Evolutionary conservation across 495 filamentous ascomycete genomes (phyloP).

Genomic region (Massariosphaeria phaeospora): DNA sequence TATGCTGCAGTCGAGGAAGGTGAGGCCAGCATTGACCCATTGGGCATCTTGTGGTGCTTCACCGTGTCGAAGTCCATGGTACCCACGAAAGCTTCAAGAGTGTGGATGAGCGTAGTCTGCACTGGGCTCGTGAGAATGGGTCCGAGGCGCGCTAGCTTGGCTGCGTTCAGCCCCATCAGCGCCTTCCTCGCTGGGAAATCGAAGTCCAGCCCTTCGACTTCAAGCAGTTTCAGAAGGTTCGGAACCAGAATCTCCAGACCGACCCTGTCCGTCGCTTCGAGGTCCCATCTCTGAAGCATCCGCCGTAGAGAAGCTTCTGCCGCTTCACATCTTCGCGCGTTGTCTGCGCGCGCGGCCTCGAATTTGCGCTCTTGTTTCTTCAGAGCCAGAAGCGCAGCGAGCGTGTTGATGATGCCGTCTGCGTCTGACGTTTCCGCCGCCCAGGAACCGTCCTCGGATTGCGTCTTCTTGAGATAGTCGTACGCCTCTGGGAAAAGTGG

Average conservation of each 20-base stretch:
- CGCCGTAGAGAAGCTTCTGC: slow-evolving; percentile 14
- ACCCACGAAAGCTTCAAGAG: slow-evolving; percentile 48
- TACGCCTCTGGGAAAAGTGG: slow-evolving; percentile 24
- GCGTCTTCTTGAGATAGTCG: slow-evolving; percentile 21
- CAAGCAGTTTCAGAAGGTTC: slow-evolving; percentile 18
- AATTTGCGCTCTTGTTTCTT: slow-evolving; percentile 7
- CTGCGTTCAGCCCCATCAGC: slow-evolving; percentile 23
- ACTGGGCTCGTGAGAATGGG: slow-evolving; percentile 35
- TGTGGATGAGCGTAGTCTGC: slow-evolving; percentile 42
- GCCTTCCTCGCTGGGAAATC: slow-evolving; percentile 22
- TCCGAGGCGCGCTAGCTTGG: slow-evolving; percentile 17
- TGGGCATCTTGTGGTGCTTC: slow-evolving; percentile 42
- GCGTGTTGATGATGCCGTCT: slow-evolving; percentile 28
- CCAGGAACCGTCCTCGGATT: slow-evolving; percentile 24
- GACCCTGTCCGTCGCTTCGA: slow-evolving; percentile 20
- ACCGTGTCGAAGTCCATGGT: slow-evolving; percentile 45
- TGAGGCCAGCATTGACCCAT: slow-evolving; percentile 47
- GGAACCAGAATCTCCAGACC: slow-evolving; percentile 24
- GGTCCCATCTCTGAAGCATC: slow-evolving; percentile 18
- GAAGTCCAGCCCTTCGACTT: slow-evolving; percentile 18
- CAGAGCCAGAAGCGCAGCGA: slow-evolving; percentile 25
- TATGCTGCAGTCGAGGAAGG: slow-evolving; percentile 50
- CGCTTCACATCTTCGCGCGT: slow-evolving; percentile 8
- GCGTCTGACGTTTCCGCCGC: slow-evolving; percentile 21
- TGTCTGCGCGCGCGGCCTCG: slow-evolving; percentile 2